Conservation (phyloP, 768 basidiomycete genomes). For the Hygrophoropsis aurantiaca region DNA sequence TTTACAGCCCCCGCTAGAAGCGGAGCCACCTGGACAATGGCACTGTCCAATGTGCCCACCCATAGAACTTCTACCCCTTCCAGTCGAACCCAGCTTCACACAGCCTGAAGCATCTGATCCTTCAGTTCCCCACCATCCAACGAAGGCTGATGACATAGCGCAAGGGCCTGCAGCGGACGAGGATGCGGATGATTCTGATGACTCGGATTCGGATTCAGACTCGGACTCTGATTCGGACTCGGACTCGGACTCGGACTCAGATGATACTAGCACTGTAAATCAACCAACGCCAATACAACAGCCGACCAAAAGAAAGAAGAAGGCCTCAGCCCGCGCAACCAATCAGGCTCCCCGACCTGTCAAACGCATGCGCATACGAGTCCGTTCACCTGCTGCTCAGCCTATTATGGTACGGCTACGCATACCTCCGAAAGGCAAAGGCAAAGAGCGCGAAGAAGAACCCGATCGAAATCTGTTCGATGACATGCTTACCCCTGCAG, state of each 20-base stretch:
- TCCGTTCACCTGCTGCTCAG: constrained; percentile 32
- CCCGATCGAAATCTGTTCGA: constrained; percentile 71
- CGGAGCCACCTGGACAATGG: constrained; percentile 77
- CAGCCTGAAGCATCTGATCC: constrained; percentile 46
- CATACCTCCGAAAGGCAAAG: constrained; percentile 61
- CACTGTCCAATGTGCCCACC: constrained; percentile 66
- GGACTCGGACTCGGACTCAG: constrained; percentile 21
- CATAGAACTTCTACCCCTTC: constrained; percentile 14
- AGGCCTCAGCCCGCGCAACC: constrained; percentile 22
- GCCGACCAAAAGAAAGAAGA: constrained; percentile 25
- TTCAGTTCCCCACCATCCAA: constrained; percentile 18
- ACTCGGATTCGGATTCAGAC: constrained; percentile 17
- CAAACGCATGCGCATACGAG: constrained; percentile 50
- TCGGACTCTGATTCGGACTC: constrained; percentile 28
- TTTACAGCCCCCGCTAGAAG: constrained; percentile 66
- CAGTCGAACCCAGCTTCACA: constrained; percentile 2
- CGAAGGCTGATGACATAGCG: constrained; percentile 24
- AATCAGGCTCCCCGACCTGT: constrained; percentile 29
- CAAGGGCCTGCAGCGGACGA: constrained; percentile 26
- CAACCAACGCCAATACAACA: constrained; percentile 11
- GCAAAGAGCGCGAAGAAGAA: constrained; percentile 69
- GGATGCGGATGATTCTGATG: constrained; percentile 33
- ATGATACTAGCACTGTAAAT: constrained; percentile 11
- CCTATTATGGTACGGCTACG: constrained; percentile 51
- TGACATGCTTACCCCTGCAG: constrained; percentile 65